Evolutionary conservation across 352 stramenopile genomes (phyloP).

Genomic region (Phytophthora crassamura): DNA sequence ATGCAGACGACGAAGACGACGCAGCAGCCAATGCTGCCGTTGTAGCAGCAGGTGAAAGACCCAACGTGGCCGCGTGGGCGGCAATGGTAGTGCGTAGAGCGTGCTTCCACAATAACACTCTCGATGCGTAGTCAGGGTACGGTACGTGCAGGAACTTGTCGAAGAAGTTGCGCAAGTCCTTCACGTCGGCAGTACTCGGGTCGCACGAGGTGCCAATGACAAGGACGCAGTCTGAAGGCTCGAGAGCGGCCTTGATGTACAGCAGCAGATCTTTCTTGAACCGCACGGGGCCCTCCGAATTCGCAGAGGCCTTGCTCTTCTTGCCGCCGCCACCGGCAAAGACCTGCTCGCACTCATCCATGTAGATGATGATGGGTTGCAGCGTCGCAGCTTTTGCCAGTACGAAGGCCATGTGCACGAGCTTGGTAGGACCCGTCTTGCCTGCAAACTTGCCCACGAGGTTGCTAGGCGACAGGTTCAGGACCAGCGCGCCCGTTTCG

Average conservation of each 20-base stretch:
- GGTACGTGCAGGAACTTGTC: conserved; percentile 94
- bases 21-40: conserved; percentile 32
- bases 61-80: conserved; percentile 38
- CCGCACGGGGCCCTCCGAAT: conserved; percentile 75
- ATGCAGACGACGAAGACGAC: conserved; percentile 27
- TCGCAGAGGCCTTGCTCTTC: conserved; percentile 71
- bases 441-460: conserved; percentile 94
- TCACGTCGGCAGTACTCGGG: conserved; percentile 84
- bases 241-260: conserved; percentile 92
- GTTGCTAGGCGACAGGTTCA: conserved; percentile 94
- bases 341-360: conserved; percentile 93
- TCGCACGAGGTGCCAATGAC: conserved; percentile 91
- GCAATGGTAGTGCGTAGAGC: conserved; percentile 67
- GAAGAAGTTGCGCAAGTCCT: conserved; percentile 91
- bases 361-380: conserved; percentile 94
- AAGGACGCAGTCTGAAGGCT: conserved; percentile 90
- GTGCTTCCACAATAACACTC: conserved; percentile 91
- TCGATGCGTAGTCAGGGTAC: conserved; percentile 92
- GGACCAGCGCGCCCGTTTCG: conserved; percentile 92
- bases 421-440: conserved; percentile 92
- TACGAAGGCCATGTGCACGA: conserved; percentile 95
- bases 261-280: conserved; percentile 95
- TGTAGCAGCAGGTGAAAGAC: conserved; percentile 23
- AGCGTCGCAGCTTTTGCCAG: conserved; percentile 88
- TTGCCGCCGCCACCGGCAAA: conserved; percentile 79